These are phyloP conservation scores for Aspergillus olivimuriae DNA, from an alignment of 495 filamentous ascomycete genomes.

Conservation along the genomic window DNA sequence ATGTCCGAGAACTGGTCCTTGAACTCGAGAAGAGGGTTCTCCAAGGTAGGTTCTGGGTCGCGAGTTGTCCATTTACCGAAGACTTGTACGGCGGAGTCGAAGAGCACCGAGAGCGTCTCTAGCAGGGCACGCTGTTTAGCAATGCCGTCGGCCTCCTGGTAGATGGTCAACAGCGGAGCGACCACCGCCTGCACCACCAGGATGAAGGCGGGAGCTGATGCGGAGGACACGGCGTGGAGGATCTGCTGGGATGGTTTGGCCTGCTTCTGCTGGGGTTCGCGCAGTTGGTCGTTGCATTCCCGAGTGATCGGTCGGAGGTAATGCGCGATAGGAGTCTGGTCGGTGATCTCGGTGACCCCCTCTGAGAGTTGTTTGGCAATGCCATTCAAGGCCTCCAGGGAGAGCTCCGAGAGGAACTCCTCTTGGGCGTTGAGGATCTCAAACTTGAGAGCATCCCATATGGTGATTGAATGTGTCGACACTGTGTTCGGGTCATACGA, in stretches of 20 bases:
- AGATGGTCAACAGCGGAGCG: slow-evolving; percentile 55
- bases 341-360: slow-evolving; percentile 39
- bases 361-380: slow-evolving; percentile 55
- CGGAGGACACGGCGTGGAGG: slow-evolving; percentile 47
- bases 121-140: slow-evolving; percentile 63
- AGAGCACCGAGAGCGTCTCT: slow-evolving; percentile 54
- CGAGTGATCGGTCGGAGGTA: slow-evolving; percentile 59
- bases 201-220: slow-evolving; percentile 48
- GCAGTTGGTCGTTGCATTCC: slow-evolving; percentile 65
- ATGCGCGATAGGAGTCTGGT: slow-evolving; percentile 48
- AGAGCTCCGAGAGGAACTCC: slow-evolving; percentile 59
- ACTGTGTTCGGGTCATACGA: slow-evolving; percentile 58
- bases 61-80: slow-evolving; percentile 52
- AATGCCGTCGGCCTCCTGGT: slow-evolving; percentile 57
- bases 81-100: slow-evolving; percentile 49
- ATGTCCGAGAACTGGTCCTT: slow-evolving; percentile 57
- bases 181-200: slow-evolving; percentile 51
- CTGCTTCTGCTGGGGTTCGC: slow-evolving; percentile 72
- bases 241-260: slow-evolving; percentile 64
- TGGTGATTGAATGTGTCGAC: slow-evolving; percentile 59
- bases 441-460: slow-evolving; percentile 72
- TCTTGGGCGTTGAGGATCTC: slow-evolving; percentile 72
- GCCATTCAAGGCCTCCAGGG: slow-evolving; percentile 46
- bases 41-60: slow-evolving; percentile 23
- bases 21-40: slow-evolving; percentile 52